Conservation (phyloP, 192 early-diverging fungal genomes). For the Entrophospora sp. region DNA sequence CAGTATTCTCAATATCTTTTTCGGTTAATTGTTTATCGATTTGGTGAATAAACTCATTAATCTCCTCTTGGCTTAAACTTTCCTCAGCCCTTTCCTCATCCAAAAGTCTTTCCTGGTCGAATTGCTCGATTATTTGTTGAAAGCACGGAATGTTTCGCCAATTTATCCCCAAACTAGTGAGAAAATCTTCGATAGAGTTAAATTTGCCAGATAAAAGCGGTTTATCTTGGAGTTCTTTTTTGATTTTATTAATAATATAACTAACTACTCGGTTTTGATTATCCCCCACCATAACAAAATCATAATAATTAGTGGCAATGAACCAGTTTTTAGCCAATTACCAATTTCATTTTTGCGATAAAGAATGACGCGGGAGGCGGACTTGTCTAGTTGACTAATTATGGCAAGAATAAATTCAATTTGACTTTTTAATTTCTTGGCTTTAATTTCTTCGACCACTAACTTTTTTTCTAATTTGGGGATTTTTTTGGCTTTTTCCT, state of each 20-base stretch:
- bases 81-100: not conserved
- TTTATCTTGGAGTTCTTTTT: not conserved
- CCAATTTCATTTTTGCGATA: slow-evolving; percentile 3
- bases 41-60: slow-evolving; percentile 2
- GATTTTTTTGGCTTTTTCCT: not conserved
- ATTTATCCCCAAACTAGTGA: slow-evolving; percentile 1
- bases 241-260: not conserved
- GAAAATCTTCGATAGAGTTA: not conserved
- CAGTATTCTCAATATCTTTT: not conserved
- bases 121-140: not conserved
- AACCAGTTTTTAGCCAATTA: slow-evolving; percentile 1
- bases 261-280: not conserved
- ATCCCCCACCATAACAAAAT: not conserved
- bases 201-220: not conserved
- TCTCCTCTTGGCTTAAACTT: not conserved
- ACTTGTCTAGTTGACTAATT: not conserved
- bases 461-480: not conserved
- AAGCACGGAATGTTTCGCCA: not conserved
- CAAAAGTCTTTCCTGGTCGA: not conserved
- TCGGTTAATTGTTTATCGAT: not conserved
- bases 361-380: not conserved
- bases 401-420: not conserved
- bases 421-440: not conserved
- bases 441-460: not conserved
- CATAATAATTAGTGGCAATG: not conserved